These are phyloP conservation scores for Mrakia blollopis DNA, from an alignment of 768 basidiomycete genomes.

Conservation along the genomic window DNA sequence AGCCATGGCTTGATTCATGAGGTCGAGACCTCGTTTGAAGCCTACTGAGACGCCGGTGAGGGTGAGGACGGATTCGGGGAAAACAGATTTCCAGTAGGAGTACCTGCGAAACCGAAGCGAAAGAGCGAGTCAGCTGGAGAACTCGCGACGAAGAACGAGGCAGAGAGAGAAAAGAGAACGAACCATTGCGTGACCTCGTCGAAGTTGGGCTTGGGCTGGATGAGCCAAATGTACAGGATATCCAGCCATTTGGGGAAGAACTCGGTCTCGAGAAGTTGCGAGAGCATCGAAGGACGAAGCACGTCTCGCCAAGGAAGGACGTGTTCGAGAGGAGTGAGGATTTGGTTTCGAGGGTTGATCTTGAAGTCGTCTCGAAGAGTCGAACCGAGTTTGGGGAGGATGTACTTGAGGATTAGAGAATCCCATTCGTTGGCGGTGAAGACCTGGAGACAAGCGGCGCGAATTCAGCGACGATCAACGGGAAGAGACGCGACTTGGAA, in stretches of 20 bases:
- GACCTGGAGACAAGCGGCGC: conserved; percentile 49
- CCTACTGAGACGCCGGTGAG: conserved; percentile 66
- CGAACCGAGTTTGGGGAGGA: conserved; percentile 84
- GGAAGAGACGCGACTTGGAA: neutral
- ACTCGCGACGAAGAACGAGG: neutral
- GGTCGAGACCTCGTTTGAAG: conserved; percentile 78
- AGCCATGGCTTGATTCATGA: conserved; percentile 92
- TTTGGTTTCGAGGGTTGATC: conserved; percentile 84
- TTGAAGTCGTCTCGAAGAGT: conserved; percentile 77
- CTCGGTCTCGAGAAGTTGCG: conserved; percentile 78
- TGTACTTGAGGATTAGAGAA: conserved; percentile 75
- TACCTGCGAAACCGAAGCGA: conserved; percentile 7
- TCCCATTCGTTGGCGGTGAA: conserved; percentile 85
- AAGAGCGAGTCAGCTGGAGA: neutral
- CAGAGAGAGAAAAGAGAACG: conserved; percentile 36
- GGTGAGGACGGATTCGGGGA: conserved; percentile 51
- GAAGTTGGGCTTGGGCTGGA: conserved; percentile 79
- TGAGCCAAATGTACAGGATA: conserved; percentile 83
- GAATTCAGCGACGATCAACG: neutral
- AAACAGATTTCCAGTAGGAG: conserved; percentile 33
- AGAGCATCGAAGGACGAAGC: conserved; percentile 69
- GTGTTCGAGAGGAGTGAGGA: conserved; percentile 68
- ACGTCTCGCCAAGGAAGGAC: conserved; percentile 73
- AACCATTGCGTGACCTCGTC: conserved; percentile 94
- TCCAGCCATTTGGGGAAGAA: conserved; percentile 98